phyloP scores from a whole-genome alignment of 805 yeast genomes.

The Starmerella asiatica region DNA sequence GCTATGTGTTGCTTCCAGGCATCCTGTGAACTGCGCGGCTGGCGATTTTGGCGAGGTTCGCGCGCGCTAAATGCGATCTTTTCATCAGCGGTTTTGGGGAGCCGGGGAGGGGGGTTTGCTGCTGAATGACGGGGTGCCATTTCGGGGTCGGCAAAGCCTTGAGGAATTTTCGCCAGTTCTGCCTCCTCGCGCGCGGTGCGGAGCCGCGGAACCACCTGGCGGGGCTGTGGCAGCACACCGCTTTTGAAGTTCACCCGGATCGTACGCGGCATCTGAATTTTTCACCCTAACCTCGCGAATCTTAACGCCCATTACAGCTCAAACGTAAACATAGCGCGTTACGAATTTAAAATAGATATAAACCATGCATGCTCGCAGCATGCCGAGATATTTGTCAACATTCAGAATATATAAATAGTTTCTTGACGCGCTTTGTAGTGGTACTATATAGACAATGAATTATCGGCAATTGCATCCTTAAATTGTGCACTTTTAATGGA shows the following conservation, averaged over 20 bases:
- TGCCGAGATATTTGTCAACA: too few relatives aligned
- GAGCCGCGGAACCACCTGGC: slow-evolving; percentile 57
- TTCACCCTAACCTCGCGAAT: not conserved
- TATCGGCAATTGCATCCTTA: too few relatives aligned
- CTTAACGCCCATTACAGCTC: too few relatives aligned
- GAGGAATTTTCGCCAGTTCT: slow-evolving; percentile 38
- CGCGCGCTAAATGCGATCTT: slow-evolving; percentile 43
- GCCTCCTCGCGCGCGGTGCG: slow-evolving; percentile 22
- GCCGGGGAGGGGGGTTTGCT: slow-evolving; percentile 40
- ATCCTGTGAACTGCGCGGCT: slow-evolving; percentile 24
- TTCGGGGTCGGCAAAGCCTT: slow-evolving; percentile 54
- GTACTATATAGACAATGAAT: too few relatives aligned
- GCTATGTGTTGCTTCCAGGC: slow-evolving; percentile 41
- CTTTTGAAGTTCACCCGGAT: slow-evolving; percentile 40
- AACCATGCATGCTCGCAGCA: too few relatives aligned
- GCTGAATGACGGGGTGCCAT: slow-evolving; percentile 50
- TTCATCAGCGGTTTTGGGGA: slow-evolving; percentile 37
- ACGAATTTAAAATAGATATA: too few relatives aligned
- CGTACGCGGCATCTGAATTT: slow-evolving; percentile 12
- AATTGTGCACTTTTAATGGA: too few relatives aligned
- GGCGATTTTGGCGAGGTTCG: slow-evolving; percentile 14
- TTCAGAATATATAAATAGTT: too few relatives aligned
- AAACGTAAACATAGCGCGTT: too few relatives aligned
- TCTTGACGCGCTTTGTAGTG: too few relatives aligned
- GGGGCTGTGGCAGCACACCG: slow-evolving; percentile 68